These are phyloP conservation scores for Wickerhamiella azyma DNA, from an alignment of 805 yeast species.

Conservation along the genomic window DNA sequence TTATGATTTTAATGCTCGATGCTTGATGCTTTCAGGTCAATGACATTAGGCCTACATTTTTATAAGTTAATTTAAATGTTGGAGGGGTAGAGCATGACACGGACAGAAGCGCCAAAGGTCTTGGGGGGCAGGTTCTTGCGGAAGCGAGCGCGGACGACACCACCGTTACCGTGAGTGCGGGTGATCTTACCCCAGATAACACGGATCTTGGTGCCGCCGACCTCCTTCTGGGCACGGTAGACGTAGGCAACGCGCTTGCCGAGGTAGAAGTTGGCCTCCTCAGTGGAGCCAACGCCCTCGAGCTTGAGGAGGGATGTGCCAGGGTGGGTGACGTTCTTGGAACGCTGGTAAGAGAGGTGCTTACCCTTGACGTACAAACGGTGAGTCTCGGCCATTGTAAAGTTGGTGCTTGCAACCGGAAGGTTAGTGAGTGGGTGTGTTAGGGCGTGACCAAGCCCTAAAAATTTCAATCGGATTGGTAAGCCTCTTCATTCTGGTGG, in stretches of 20 bases:
- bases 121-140: constrained; percentile 98
- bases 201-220: constrained; percentile 98
- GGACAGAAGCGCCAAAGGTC: constrained; percentile 99
- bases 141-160: constrained; percentile 98
- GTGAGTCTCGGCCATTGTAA: constrained; percentile 20
- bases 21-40: not conserved
- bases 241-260: constrained; percentile 99
- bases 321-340: constrained; percentile 97
- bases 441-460: constrained; percentile 9
- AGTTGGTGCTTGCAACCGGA: not conserved
- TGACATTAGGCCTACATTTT: constrained; percentile 7
- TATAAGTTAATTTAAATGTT: constrained; percentile 54
- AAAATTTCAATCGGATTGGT: not conserved
- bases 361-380: constrained; percentile 96
- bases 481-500: not conserved
- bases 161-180: constrained; percentile 98
- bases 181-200: constrained; percentile 99
- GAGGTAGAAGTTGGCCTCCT: constrained; percentile 97
- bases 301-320: constrained; percentile 91
- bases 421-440: constrained; percentile 6
- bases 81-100: constrained; percentile 99
- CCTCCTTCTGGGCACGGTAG: constrained; percentile 96
- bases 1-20: not conserved
- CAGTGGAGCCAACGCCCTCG: constrained; percentile 85
- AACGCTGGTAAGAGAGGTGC: constrained; percentile 99